Evolutionary conservation across 1,139 yeast genomes (phyloP).

Genomic region (Saccharomyces hybrid): DNA sequence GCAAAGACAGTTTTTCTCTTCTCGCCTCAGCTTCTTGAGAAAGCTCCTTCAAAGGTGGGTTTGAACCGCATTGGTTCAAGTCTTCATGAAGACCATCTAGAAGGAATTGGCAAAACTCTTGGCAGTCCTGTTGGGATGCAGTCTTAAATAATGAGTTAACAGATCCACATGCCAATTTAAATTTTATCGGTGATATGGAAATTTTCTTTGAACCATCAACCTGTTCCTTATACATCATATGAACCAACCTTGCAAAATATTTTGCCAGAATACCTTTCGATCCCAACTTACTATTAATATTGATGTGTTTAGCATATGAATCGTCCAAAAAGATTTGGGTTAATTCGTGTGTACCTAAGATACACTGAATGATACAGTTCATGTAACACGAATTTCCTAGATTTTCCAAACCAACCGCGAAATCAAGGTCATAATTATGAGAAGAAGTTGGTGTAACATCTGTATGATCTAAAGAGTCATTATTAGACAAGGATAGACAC

Average conservation of each 20-base stretch:
- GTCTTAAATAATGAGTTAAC: slow-evolving; percentile 65
- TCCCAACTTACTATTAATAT: slow-evolving; percentile 68
- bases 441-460: background rate
- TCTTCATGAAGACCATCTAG: slow-evolving; percentile 88
- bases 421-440: slow-evolving; percentile 20
- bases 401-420: slow-evolving; percentile 59
- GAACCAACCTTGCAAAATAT: slow-evolving; percentile 57
- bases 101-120: slow-evolving; percentile 77
- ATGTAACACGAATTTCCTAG: slow-evolving; percentile 91
- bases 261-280: slow-evolving; percentile 76
- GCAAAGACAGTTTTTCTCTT: slow-evolving; percentile 66
- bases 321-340: slow-evolving; percentile 44
- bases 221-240: slow-evolving; percentile 40
- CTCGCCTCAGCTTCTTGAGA: slow-evolving; percentile 68
- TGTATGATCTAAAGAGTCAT: background rate
- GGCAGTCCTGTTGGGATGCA: slow-evolving; percentile 88
- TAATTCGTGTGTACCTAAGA: slow-evolving; percentile 46
- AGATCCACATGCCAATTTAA: slow-evolving; percentile 59
- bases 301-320: slow-evolving; percentile 63
- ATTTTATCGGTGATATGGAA: slow-evolving; percentile 37
- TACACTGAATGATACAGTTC: slow-evolving; percentile 85
- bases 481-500: background rate
- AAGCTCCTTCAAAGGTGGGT: slow-evolving; percentile 46
- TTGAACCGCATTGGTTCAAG: slow-evolving; percentile 58
- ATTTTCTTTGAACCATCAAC: slow-evolving; percentile 13